Evolutionary conservation across 2,329 filamentous ascomycete genomes (phyloP).

Genomic region (Helotiales sp.): DNA sequence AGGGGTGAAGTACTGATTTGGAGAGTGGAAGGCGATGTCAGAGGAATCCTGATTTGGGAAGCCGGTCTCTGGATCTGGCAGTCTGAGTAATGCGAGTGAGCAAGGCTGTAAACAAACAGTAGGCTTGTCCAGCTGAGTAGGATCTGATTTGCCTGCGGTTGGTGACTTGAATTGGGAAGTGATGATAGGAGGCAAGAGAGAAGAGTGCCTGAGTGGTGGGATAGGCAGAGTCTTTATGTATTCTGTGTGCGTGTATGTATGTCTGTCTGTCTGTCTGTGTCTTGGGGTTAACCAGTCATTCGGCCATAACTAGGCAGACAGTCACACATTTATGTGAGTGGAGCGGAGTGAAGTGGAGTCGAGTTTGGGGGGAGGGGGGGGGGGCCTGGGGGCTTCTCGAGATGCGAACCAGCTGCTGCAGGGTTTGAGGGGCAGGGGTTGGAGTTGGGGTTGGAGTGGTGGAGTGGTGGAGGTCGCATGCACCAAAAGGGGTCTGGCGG

Average conservation of each 20-base stretch:
- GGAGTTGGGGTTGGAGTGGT: background rate
- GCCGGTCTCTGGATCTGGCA: conserved; percentile 16
- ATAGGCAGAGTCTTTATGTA: conserved; percentile 23
- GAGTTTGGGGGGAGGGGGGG: too few species aligned
- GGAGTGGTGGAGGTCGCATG: background rate
- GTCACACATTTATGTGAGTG: conserved; percentile 14
- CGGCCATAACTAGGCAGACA: conserved; percentile 21
- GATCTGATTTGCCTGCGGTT: conserved; percentile 25
- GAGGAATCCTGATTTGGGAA: conserved; percentile 10
- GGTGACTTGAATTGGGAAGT: conserved; percentile 15
- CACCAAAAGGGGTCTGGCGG: background rate
- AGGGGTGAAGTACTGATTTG: conserved; percentile 30
- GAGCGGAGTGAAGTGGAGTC: background rate
- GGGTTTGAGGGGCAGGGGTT: conserved; percentile 2
- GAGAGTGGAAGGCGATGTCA: conserved; percentile 6
- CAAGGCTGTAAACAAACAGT: conserved; percentile 15
- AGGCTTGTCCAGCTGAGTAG: conserved; percentile 17
- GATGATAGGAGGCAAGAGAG: conserved; percentile 24
- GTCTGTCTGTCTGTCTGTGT: conserved; percentile 3
- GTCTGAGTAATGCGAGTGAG: conserved; percentile 7
- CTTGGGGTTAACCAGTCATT: conserved; percentile 24
- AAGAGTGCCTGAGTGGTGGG: conserved; percentile 29
- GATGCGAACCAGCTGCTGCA: conserved; percentile 13
- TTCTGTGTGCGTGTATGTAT: too few species aligned
- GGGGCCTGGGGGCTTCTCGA: conserved; percentile 4